Base-by-base conservation (phyloP, 208 protist genomes). In the Trypanosoma boissoni region DNA sequence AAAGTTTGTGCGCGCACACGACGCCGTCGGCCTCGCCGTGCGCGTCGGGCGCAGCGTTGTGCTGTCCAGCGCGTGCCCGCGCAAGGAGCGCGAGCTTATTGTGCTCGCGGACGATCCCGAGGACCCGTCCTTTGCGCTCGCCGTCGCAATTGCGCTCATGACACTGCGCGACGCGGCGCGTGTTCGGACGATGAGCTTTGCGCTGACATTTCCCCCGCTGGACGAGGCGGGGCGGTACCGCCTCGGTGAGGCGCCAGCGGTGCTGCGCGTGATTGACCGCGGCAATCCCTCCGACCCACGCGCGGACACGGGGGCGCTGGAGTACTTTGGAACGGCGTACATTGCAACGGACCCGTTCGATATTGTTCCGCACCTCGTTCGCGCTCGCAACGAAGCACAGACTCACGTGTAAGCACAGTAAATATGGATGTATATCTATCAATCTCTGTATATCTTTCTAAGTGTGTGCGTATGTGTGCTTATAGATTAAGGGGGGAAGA, bases 31-130 rank as follows among this genome's bases (percentile, higher is more conserved):
- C 24, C 64, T 80, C 6, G 44, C 50, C 14, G 46, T 80, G n/a
- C n/a, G 2, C 12, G 28, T 62, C 5, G 70, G 70, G 2, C 14
- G 20, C n/a, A 39, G 41, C 24, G 36, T 52, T 16, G 36, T 77
- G 6, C 31, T 80, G 9, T 55, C 66, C 27, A 31, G 57, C 55
- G 7, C 77, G 16, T 70, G 67, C 7, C 70, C 70, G 9, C 50
- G 55, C 4, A 73, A 77, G 46, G 70, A 77, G 45, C 41, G 46
- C n/a, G 74, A 80, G 53, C 2, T 80, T 3, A 42, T 80, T 14
- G 59, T 77, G 6, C 16, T 80, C 14, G 24, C 31, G 24, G 51
- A 14, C n/a, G 20, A 59, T 32, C 44, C 53, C n/a, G 51, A 58
- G 46, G 51, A 51, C 43, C 27, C 52, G 7, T 58, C 48, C 3